phyloP scores from a whole-genome alignment of 2,329 filamentous ascomycete genomes.

The Fusarium illudens region DNA sequence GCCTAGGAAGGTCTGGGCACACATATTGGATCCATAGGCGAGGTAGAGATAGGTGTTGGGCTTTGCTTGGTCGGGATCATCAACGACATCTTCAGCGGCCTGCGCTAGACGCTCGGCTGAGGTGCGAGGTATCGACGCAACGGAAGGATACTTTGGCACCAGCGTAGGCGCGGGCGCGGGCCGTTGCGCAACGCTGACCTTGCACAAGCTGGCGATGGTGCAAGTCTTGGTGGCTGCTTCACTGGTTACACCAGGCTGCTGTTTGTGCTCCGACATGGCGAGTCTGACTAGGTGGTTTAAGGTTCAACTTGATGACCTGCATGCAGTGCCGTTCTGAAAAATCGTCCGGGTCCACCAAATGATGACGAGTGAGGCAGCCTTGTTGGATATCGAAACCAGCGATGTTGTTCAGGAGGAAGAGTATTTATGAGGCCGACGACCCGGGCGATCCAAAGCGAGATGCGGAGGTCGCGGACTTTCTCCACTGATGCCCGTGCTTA shows the following conservation, averaged over 20 bases:
- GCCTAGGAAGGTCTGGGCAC: slow-evolving; percentile 80
- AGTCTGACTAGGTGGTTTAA: background rate
- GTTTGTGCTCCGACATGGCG: slow-evolving; percentile 25
- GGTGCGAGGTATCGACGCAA: slow-evolving; percentile 47
- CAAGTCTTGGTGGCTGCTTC: slow-evolving; percentile 4
- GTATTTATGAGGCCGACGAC: slow-evolving; percentile 7
- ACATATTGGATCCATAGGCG: slow-evolving; percentile 92
- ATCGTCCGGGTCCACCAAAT: background rate
- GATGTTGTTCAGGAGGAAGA: background rate
- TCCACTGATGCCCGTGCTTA: background rate
- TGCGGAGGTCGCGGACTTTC: slow-evolving; percentile 23
- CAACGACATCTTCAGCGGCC: slow-evolving; percentile 39
- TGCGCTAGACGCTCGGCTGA: slow-evolving; percentile 42
- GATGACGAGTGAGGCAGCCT: background rate
- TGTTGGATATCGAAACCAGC: background rate
- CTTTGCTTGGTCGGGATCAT: slow-evolving; percentile 34
- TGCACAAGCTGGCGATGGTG: slow-evolving; percentile 36
- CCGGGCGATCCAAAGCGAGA: slow-evolving; percentile 8
- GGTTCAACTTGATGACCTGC: slow-evolving; percentile 18
- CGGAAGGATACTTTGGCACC: slow-evolving; percentile 38
- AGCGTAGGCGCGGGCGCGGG: slow-evolving; percentile 19
- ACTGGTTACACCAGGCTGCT: background rate
- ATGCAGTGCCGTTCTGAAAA: background rate
- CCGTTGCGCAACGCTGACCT: slow-evolving; percentile 34
- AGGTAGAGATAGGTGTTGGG: slow-evolving; percentile 74